A percentile compares a stretch with the other conserved stretches of the same genome.
phyloP scores from a whole-genome alignment of 257 asterid genomes.

The Solanum tarijense region DNA sequence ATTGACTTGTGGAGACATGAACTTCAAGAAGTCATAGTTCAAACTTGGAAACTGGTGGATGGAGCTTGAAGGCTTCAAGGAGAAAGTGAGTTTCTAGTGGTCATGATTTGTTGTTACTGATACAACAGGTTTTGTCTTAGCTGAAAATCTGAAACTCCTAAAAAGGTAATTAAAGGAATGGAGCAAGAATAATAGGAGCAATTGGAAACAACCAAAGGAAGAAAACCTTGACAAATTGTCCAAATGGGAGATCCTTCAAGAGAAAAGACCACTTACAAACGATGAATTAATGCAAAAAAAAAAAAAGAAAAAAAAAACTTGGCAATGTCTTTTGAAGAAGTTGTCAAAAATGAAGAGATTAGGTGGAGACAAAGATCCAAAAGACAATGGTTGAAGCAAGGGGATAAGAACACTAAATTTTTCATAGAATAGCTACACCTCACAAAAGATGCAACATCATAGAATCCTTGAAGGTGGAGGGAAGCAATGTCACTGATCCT shows the following conservation, averaged over 20 bases:
- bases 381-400: neutral
- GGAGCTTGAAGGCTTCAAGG: too few relatives aligned
- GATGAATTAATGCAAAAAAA: neutral
- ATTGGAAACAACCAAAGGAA: neutral
- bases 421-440: too few relatives aligned
- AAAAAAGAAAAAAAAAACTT: too few relatives aligned
- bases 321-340: neutral
- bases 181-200: neutral
- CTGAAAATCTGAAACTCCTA: neutral
- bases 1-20: neutral
- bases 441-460: neutral
- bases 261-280: neutral
- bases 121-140: neutral
- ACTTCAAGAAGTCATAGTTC: too few relatives aligned
- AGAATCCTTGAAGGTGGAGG: neutral
- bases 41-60: too few relatives aligned
- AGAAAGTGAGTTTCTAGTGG: neutral
- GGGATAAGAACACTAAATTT: neutral
- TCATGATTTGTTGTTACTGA: neutral
- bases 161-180: neutral
- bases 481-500: neutral
- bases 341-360: neutral
- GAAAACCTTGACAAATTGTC: neutral
- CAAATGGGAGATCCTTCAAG: neutral
- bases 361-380: neutral